phyloP scores from a whole-genome alignment of 768 basidiomycete genomes.

The Pleurotus tuber-regium region DNA sequence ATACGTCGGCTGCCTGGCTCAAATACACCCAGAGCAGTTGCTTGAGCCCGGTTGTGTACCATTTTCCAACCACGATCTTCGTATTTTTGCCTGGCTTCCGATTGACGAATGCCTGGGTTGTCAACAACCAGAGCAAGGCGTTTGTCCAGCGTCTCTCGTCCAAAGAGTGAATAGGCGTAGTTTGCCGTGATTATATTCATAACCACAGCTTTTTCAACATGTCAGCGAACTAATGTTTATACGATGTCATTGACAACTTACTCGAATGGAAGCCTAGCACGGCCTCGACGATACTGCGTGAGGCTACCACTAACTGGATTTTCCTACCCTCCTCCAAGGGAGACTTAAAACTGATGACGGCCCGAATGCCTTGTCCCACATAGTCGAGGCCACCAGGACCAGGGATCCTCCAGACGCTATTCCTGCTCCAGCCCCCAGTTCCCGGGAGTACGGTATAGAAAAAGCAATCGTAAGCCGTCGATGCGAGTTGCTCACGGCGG shows the following conservation, averaged over 20 bases:
- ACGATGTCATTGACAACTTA: background rate
- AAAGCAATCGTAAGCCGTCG: background rate
- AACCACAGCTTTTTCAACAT: background rate
- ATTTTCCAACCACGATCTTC: conserved; percentile 5
- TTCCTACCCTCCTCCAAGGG: conserved; percentile 9
- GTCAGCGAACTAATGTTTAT: background rate
- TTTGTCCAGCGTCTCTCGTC: background rate
- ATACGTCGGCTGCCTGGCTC: background rate
- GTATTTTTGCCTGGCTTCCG: background rate
- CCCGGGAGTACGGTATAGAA: background rate
- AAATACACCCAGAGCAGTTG: background rate
- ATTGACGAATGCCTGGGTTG: background rate
- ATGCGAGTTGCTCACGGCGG: too few relatives aligned
- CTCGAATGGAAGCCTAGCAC: conserved; percentile 25
- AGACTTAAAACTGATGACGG: background rate
- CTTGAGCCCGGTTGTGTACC: background rate
- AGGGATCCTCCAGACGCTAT: background rate
- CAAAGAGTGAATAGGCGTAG: background rate
- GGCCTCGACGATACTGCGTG: conserved; percentile 24
- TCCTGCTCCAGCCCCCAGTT: conserved; percentile 10
- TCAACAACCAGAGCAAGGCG: background rate
- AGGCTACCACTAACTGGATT: conserved; percentile 36
- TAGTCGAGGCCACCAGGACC: conserved; percentile 10
- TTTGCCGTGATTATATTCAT: conserved; percentile 2
- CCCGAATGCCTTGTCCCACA: conserved; percentile 1